phyloP scores from a whole-genome alignment of 2,329 filamentous ascomycete genomes.

The Fusarium papillatum region DNA sequence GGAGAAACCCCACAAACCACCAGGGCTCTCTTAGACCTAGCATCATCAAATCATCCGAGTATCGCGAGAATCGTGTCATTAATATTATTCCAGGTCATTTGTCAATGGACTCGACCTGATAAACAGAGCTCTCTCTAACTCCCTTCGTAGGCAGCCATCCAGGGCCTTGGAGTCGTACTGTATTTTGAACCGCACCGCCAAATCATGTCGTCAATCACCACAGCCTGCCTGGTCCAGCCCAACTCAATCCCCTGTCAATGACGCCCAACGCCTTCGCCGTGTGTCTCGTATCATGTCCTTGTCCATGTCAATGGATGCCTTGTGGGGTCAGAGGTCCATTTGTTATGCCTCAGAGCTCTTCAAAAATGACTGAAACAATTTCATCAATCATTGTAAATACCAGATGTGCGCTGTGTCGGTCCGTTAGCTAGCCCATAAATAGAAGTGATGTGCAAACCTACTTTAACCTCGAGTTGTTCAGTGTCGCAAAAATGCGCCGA shows the following conservation, averaged over 20 bases:
- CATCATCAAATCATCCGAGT: neutral
- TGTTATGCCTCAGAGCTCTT: constrained; percentile 47
- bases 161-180: neutral
- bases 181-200: constrained; percentile 17
- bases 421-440: constrained; percentile 32
- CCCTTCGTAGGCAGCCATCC: neutral
- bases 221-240: constrained; percentile 24
- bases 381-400: constrained; percentile 81
- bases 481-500: constrained; percentile 87
- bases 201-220: constrained; percentile 26
- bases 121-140: constrained; percentile 15
- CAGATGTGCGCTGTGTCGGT: constrained; percentile 69
- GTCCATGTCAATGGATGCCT: constrained; percentile 24
- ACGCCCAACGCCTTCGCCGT: constrained; percentile 42
- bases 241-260: constrained; percentile 31
- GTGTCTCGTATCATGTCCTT: constrained; percentile 26
- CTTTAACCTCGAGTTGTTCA: constrained; percentile 95
- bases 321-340: constrained; percentile 19
- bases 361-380: constrained; percentile 75
- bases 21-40: neutral
- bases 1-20: constrained; percentile 10
- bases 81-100: constrained; percentile 28
- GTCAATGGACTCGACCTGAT: neutral
- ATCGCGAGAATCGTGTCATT: constrained; percentile 15
- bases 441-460: constrained; percentile 60